phyloP scores from a whole-genome alignment of 2,329 filamentous ascomycete genomes.

The Myriosclerotinia curreyana region DNA sequence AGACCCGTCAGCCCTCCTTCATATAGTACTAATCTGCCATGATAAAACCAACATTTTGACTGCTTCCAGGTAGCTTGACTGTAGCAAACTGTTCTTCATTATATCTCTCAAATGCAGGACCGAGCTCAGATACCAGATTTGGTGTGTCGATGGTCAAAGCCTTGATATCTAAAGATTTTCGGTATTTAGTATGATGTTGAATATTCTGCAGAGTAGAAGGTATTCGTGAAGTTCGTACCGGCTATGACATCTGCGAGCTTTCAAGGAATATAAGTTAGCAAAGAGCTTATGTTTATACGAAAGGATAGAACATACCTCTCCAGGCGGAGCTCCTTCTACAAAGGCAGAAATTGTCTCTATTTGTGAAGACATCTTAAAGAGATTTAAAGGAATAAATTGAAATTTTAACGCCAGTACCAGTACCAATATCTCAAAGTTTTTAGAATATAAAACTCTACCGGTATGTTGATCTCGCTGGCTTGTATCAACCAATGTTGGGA shows the following conservation, averaged over 20 bases:
- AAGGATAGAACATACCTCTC: slow-evolving; percentile 66
- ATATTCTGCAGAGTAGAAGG: not conserved
- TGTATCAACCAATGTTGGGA: not conserved
- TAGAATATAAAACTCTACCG: not conserved
- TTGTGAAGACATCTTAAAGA: slow-evolving; percentile 39
- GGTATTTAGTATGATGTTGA: slow-evolving; percentile 1
- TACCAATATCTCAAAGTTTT: too few relatives aligned
- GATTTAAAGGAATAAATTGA: not conserved
- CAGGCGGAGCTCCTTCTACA: slow-evolving; percentile 88
- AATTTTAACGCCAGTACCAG: not conserved
- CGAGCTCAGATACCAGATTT: slow-evolving; percentile 66
- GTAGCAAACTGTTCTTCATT: slow-evolving; percentile 92
- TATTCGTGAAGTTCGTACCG: slow-evolving; percentile 53
- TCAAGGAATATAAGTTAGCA: slow-evolving; percentile 29
- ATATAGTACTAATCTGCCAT: not conserved
- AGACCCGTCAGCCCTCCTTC: slow-evolving; percentile 26
- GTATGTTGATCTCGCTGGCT: slow-evolving; percentile 18
- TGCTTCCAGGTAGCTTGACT: slow-evolving; percentile 84
- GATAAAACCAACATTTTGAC: slow-evolving; percentile 61
- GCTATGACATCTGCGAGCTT: slow-evolving; percentile 85
- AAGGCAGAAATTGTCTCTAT: slow-evolving; percentile 74
- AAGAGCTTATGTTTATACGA: slow-evolving; percentile 6
- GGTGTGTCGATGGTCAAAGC: slow-evolving; percentile 70
- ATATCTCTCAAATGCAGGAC: slow-evolving; percentile 86
- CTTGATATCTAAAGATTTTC: slow-evolving; percentile 71